These are phyloP conservation scores for Aureobasidium vineae DNA, from an alignment of 2,329 filamentous ascomycete species.

Conservation along the genomic window DNA sequence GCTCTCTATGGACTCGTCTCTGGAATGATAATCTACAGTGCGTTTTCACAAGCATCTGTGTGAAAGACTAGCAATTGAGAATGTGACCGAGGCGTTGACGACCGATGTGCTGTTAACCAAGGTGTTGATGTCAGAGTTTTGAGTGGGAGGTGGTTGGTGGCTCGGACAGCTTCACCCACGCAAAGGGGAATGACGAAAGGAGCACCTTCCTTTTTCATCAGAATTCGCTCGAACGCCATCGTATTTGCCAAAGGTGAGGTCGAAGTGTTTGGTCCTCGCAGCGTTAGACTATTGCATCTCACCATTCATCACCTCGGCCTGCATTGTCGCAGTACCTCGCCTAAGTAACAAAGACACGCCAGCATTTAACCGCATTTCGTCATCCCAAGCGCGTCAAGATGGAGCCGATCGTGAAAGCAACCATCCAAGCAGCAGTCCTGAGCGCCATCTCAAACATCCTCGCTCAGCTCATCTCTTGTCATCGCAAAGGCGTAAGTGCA, in stretches of 20 bases:
- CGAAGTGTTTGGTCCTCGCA: neutral
- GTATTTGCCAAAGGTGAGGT: neutral
- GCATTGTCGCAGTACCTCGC: neutral
- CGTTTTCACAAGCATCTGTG: neutral
- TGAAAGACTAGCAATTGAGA: neutral
- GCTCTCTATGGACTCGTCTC: no score
- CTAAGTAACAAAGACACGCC: constrained; percentile 4
- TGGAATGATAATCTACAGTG: no score
- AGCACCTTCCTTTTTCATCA: constrained; percentile 1
- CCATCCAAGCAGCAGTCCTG: constrained; percentile 64
- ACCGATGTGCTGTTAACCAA: no score
- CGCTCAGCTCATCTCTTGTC: constrained; percentile 67
- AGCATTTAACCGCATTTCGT: constrained; percentile 17
- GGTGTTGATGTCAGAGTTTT: neutral
- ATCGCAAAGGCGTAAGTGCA: constrained; percentile 55
- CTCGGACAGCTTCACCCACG: neutral
- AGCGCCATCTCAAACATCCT: constrained; percentile 68
- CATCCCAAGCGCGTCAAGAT: constrained; percentile 14
- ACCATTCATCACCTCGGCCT: neutral
- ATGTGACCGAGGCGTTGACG: neutral
- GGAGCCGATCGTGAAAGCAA: constrained; percentile 57
- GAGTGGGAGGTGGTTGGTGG: neutral
- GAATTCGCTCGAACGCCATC: neutral
- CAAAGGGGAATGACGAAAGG: constrained; percentile 2
- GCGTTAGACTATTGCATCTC: neutral